A percentile compares a stretch with the other conserved stretches of the same genome.
These are phyloP conservation scores for Cutaneotrichosporon sp. DNA, from an alignment of 1,284 basidiomycete genomes.

Conservation along the genomic window DNA sequence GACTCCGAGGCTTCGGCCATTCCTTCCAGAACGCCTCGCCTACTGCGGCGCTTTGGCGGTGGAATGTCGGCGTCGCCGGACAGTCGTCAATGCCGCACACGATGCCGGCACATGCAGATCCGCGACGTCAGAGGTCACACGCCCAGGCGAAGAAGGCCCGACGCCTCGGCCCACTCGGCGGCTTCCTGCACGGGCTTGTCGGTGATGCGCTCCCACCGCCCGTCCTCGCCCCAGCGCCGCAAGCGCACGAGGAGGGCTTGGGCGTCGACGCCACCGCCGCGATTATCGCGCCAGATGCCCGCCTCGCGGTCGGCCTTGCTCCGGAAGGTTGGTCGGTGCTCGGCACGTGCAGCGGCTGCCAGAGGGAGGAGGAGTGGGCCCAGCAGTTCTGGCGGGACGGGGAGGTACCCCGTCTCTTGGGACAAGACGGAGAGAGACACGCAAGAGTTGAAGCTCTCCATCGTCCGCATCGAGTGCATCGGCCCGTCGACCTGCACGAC, in stretches of 20 bases:
- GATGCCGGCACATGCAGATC: not conserved
- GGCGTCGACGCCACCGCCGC: not conserved
- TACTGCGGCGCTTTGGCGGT: not conserved
- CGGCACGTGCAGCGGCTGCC: conserved; percentile 23
- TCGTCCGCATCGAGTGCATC: not conserved
- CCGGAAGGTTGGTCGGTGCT: conserved; percentile 17
- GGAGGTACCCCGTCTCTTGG: conserved; percentile 31
- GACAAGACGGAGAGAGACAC: not conserved
- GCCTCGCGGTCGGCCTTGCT: conserved; percentile 12
- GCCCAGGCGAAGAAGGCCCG: not conserved
- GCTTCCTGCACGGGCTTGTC: conserved; percentile 40
- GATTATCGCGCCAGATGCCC: not conserved
- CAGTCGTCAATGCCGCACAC: too few relatives aligned
- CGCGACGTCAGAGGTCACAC: too few relatives aligned
- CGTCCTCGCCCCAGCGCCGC: conserved; percentile 38
- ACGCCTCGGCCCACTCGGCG: conserved; percentile 31
- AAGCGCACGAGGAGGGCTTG: conserved; percentile 20
- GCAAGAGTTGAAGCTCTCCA: conserved; percentile 2
- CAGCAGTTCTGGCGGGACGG: conserved; percentile 37
- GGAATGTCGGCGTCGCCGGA: not conserved
- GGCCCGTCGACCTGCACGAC: conserved; percentile 32
- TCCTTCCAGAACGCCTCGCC: conserved; percentile 1
- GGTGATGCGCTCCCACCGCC: conserved; percentile 46
- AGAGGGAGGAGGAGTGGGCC: conserved; percentile 34
- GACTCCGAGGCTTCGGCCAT: not conserved